Evolutionary conservation across 2,329 filamentous ascomycete species (phyloP).

Genomic region (Fusarium dimerum): DNA sequence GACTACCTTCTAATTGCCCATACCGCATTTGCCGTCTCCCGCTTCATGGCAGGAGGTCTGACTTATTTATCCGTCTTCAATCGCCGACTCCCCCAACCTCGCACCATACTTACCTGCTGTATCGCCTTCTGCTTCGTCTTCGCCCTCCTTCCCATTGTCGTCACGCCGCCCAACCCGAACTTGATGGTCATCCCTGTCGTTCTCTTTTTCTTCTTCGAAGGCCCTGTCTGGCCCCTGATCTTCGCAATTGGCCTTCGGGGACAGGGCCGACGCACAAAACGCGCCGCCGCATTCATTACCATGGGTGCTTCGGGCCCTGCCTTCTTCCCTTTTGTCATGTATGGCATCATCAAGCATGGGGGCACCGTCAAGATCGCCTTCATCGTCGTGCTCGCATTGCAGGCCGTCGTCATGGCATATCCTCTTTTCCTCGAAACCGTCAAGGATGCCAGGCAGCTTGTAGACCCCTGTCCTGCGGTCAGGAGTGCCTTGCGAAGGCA

Average conservation of each 20-base stretch:
- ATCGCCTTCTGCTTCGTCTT: slow-evolving; percentile 62
- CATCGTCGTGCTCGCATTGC: slow-evolving; percentile 59
- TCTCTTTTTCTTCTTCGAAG: slow-evolving; percentile 78
- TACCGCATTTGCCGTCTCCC: slow-evolving; percentile 70
- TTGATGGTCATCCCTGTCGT: slow-evolving; percentile 61
- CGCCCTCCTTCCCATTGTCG: slow-evolving; percentile 47
- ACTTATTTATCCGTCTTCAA: slow-evolving; percentile 57
- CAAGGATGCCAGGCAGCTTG: slow-evolving; percentile 48
- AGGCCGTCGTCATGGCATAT: slow-evolving; percentile 48
- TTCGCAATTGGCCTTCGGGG: slow-evolving; percentile 79
- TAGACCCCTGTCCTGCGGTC: slow-evolving; percentile 35
- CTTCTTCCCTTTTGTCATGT: slow-evolving; percentile 73
- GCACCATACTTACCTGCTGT: slow-evolving; percentile 67
- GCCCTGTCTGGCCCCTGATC: slow-evolving; percentile 79
- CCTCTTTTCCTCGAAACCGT: slow-evolving; percentile 50
- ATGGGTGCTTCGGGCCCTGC: slow-evolving; percentile 74
- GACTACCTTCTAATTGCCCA: slow-evolving; percentile 75
- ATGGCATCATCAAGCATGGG: slow-evolving; percentile 62
- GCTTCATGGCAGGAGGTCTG: slow-evolving; percentile 66
- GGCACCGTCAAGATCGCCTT: slow-evolving; percentile 65
- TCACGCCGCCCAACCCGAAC: slow-evolving; percentile 48
- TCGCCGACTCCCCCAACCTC: slow-evolving; percentile 61
- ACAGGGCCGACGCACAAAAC: slow-evolving; percentile 77
- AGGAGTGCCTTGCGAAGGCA: slow-evolving; percentile 18
- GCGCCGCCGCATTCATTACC: slow-evolving; percentile 75